Evolutionary conservation across 2,329 filamentous ascomycete species (phyloP), one percentile per base, ranked within the genome.

Genomic region (Ophiostoma populinum): DNA sequence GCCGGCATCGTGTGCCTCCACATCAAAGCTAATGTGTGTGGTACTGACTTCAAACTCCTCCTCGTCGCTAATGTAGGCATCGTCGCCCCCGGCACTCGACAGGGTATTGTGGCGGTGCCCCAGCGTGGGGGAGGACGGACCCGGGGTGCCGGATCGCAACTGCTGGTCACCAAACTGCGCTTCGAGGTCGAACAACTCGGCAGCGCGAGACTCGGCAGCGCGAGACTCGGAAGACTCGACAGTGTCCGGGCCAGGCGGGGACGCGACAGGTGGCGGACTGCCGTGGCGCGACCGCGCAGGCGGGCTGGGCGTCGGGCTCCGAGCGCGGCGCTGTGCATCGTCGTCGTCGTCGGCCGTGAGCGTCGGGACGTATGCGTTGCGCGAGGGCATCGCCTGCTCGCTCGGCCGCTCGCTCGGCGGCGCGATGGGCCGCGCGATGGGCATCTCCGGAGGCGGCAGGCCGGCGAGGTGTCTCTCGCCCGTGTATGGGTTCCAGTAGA

Each of bases 11-110:
- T 60, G 63, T 0, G 67, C 63, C 42, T 74, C 69, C 19, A 73
- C 67, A 37, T 74, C 69, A 37, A 74, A 72, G 42, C 65, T 71
- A 34, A 74, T 71, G 5, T 73, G 51, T 0, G 67, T 70, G 2
- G 67, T 62, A 36, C 61, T 67, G 17, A 71, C 54, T 32, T 62
- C 57, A 32, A 69, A 67, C 11, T 46, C 44, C 24, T 63, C 55
- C 12, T 67, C 67, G 35, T 72, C 68, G 31, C 72, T 69, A 10
- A 59, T 67, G 9, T 55, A 62, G 39, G 65, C 67, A 26, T 69
- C 67, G 38, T 65, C 62, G 9, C 37, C 40, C 7, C 35, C 36
- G 16, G 39, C 26, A 21, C 40, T 40, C 6, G 65, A 66, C 39
- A 64, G 55, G 1, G 59, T 58, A 45, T 63, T 63, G 17, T 59